A percentile compares a stretch with the other conserved stretches of the same genome.
phyloP scores from a whole-genome alignment of 1,284 basidiomycete species.

The Moesziomyces sp. region DNA sequence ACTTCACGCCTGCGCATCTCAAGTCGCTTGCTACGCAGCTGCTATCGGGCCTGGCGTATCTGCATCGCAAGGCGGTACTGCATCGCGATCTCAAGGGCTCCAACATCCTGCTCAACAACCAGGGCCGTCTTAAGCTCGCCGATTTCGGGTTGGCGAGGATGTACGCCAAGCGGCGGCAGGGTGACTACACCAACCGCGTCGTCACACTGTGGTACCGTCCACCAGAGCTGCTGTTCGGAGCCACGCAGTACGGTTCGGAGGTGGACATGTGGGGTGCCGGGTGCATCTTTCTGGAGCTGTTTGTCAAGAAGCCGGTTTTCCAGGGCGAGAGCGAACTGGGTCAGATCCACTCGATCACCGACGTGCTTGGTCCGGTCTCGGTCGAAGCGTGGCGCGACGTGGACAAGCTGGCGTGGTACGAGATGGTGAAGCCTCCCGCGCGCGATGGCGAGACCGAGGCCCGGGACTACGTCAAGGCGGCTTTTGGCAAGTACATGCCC shows the following conservation, averaged over 20 bases:
- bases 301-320: constrained; percentile 91
- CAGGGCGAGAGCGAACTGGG: constrained; percentile 97
- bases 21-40: constrained; percentile 96
- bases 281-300: constrained; percentile 98
- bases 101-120: constrained; percentile 93
- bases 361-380: constrained; percentile 87
- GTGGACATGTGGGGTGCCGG: constrained; percentile 99
- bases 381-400: constrained; percentile 85
- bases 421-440: constrained; percentile 85
- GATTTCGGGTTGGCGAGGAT: constrained; percentile 98
- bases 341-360: constrained; percentile 92
- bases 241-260: constrained; percentile 94
- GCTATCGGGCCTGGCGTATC: constrained; percentile 89
- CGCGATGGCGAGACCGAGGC: constrained; percentile 70
- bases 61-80: constrained; percentile 93
- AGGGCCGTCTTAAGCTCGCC: constrained; percentile 91
- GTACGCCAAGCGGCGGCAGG: constrained; percentile 87
- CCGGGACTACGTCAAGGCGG: constrained; percentile 73
- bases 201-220: constrained; percentile 99
- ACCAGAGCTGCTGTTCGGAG: constrained; percentile 93
- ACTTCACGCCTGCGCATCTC: constrained; percentile 84
- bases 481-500: constrained; percentile 34
- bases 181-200: constrained; percentile 97
- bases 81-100: constrained; percentile 99
- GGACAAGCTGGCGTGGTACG: constrained; percentile 92